Percentiles rank a stretch among this genome's conserved stretches.
Conservation (phyloP, 192 early-diverging fungal genomes). For the Kappamyces sp. region DNA sequence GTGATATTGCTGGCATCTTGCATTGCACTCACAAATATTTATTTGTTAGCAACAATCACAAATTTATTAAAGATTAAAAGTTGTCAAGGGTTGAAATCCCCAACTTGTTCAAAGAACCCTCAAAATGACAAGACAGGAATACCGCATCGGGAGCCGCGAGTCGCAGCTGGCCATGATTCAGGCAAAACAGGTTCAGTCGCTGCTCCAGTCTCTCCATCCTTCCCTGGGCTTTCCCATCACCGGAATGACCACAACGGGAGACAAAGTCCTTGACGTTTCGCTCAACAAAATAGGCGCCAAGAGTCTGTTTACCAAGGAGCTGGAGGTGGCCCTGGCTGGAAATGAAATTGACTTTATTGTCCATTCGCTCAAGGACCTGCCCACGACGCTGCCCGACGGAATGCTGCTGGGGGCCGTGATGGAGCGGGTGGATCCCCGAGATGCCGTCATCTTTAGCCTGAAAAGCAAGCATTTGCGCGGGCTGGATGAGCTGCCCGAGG, state of each 20-base stretch:
- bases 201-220: slow-evolving; percentile 40
- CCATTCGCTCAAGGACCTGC: slow-evolving; percentile 92
- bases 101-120: no score
- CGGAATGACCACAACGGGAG: slow-evolving; percentile 55
- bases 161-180: slow-evolving; percentile 87
- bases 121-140: no score
- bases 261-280: slow-evolving; percentile 76
- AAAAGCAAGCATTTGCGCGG: slow-evolving; percentile 19
- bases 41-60: no score
- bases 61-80: no score
- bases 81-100: no score
- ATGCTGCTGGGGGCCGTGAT: slow-evolving; percentile 79
- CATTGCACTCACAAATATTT: no score
- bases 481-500: slow-evolving; percentile 62
- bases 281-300: slow-evolving; percentile 88
- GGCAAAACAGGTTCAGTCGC: slow-evolving; percentile 59
- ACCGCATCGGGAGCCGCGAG: slow-evolving; percentile 70
- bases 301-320: slow-evolving; percentile 85
- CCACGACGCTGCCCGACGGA: slow-evolving; percentile 73
- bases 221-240: slow-evolving; percentile 28
- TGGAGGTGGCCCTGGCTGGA: slow-evolving; percentile 70
- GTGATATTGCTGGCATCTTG: no score
- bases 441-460: slow-evolving; percentile 71
- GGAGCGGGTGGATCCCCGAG: slow-evolving; percentile 84
- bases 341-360: slow-evolving; percentile 76